These are phyloP conservation scores for Sarcomyxa edulis DNA, from an alignment of 768 basidiomycete genomes.

Conservation along the genomic window DNA sequence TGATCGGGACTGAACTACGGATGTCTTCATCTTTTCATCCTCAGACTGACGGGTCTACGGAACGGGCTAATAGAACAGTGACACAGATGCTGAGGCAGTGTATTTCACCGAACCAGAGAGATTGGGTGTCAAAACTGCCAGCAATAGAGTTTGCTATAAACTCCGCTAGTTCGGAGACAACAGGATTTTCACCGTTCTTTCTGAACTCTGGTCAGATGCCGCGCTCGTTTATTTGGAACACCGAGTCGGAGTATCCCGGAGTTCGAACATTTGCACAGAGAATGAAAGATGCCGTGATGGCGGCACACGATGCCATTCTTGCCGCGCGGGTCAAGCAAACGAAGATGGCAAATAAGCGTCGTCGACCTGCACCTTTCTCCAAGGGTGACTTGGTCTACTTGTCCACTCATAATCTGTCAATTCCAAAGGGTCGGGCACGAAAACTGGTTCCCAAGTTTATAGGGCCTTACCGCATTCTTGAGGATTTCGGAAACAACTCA, in stretches of 20 bases:
- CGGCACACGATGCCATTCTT: conserved; percentile 20
- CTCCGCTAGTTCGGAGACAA: conserved; percentile 20
- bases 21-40: conserved; percentile 21
- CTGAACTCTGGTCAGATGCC: conserved; percentile 25
- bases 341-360: conserved; percentile 11
- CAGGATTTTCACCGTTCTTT: conserved; percentile 28
- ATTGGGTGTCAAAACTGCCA: conserved; percentile 18
- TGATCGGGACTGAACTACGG: conserved; percentile 11
- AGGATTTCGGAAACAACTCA: conserved; percentile 9
- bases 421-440: conserved; percentile 20
- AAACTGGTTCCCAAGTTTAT: conserved; percentile 31
- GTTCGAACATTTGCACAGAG: conserved; percentile 15
- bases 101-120: conserved; percentile 13
- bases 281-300: conserved; percentile 15
- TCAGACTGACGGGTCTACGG: conserved; percentile 27
- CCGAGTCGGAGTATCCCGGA: conserved; percentile 17
- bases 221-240: conserved; percentile 21
- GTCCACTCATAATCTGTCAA: conserved; percentile 26
- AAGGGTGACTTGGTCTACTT: conserved; percentile 26
- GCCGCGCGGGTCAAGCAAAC: conserved; percentile 17
- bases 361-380: conserved; percentile 10
- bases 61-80: conserved; percentile 20
- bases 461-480: conserved; percentile 22
- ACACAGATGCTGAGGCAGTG: conserved; percentile 16
- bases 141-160: conserved; percentile 31